Base-by-base conservation (phyloP, 1,284 basidiomycete species). In the Acaromyces ingoldii region DNA sequence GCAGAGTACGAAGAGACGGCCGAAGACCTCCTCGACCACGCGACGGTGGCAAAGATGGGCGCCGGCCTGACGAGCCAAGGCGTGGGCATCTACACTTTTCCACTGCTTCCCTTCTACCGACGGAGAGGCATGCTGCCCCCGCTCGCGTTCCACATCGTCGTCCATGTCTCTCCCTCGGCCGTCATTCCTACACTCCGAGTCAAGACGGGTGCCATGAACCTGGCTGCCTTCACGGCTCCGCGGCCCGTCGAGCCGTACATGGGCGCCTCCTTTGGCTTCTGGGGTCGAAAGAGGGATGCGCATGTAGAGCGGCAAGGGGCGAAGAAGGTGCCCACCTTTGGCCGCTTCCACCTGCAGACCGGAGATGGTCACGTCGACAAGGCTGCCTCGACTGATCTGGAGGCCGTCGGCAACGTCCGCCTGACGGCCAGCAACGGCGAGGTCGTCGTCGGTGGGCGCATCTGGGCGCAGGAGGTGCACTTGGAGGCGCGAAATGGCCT, bases 11-110 rank as follows among this genome's bases (percentile, higher is more conserved):
- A 54, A 37, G n/a, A 44, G 9, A 37, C 21, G 19, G 21, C 22
- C 10, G 33, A 34, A 19, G 33, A 38, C 13, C 39, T 54, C 9
- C 48, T 54, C 24, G 24, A 33, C 15, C 22, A 30, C 13, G 48
- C 36, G 22, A 26, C 29, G 19, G 43, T 54, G n/a, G 52, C 34
- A 6, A 24, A 39, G n/a, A 49, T 54, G 46, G 26, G 17, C 21
- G 37, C 51, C 29, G 42, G 46, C 15, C 9, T 54, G 2, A 4
- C 6, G 29, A 17, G 37, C 22, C 19, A 42, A 40, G 52, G 52
- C 22, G 52, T 54, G 19, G 52, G 52, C 21, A 54, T 54, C 10
- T 54, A 54, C 17, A 38, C 36, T 10, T 21, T 11, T 50, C n/a
- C 10, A 9, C 44, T 37, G 15, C 47, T 49, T 21, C 24, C 36